Base-by-base conservation (phyloP, 768 basidiomycete species). In the Stropharia rugosoannulata region DNA sequence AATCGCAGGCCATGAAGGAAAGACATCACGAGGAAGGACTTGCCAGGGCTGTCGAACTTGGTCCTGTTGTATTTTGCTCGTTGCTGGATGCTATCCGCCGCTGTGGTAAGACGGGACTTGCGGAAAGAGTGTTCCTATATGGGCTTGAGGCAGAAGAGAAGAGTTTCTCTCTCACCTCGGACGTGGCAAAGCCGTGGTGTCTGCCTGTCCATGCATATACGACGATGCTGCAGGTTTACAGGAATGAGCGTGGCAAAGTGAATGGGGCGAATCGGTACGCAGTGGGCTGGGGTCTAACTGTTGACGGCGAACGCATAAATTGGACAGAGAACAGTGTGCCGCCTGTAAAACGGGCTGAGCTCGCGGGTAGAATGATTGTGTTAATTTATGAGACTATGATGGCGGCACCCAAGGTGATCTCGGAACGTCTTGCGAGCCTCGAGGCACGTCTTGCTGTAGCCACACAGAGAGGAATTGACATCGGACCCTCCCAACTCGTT, bases 181-280 rank as follows among this genome's bases (percentile, higher is more conserved):
- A 10, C 29, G 22, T 32, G 8, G 45, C 53, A 10, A 27, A 38
- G 18, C 83, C 86, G 0, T 94, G 90, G 90, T 75, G 75, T 51
- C 69, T 93, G 16, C 81, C 85, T 7, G 70, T 85, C 2, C 75
- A 84, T 8, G 83, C 87, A 1, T 93, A 90, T 65, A 92, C 88
- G 1, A 70, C 80, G 47, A 89, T 92, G 84, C 66, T 93, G 54
- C 76, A 83, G 45, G 72, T 81, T 32, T 90, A 88, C 58, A 78
- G 72, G 1, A 61, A 65, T 3, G 64, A 43, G 56, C 60, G 39
- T 43, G n/a, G 32, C 46, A 43, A 1, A 32, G 40, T 1, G 41
- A 45, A 37, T 22, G 35, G 13, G 27, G 19, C 39, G 35, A 41
- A 35, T 0, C 35, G 15, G 25, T 49, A 45, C 12, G 56, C 38